These are phyloP conservation scores for Starmerella vitae DNA, from an alignment of 805 yeast genomes.

Conservation along the genomic window DNA sequence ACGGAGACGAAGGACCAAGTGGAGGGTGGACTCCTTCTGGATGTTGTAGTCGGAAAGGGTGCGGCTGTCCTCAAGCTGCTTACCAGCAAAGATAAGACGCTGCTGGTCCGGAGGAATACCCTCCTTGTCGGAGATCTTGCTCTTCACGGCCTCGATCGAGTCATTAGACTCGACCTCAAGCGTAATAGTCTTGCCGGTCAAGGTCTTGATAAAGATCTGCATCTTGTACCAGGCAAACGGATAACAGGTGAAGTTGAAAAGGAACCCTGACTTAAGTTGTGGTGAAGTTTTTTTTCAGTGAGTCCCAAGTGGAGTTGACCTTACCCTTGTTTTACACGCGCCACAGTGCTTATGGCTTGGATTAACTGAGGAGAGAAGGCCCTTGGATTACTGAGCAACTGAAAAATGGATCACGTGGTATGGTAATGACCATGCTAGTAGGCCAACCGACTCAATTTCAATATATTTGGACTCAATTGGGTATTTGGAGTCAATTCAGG, in stretches of 20 bases:
- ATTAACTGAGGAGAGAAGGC: too few relatives aligned
- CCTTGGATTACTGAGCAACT: too few relatives aligned
- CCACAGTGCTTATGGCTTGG: neutral
- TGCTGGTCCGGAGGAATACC: constrained; percentile 98
- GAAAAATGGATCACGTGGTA: too few relatives aligned
- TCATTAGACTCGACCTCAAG: constrained; percentile 96
- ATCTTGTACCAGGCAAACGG: constrained; percentile 17
- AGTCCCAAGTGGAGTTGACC: too few relatives aligned
- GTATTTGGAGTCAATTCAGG: too few relatives aligned
- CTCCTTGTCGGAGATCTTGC: constrained; percentile 94
- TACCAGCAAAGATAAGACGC: constrained; percentile 94
- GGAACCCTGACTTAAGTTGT: neutral
- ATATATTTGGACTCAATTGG: too few relatives aligned
- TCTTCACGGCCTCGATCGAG: constrained; percentile 92
- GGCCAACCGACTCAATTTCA: too few relatives aligned
- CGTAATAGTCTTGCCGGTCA: constrained; percentile 97
- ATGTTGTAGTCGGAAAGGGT: constrained; percentile 95
- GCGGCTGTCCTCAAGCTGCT: constrained; percentile 88
- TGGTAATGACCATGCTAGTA: too few relatives aligned
- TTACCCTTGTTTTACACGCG: too few relatives aligned
- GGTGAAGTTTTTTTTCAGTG: constrained; percentile 2
- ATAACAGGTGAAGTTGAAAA: neutral
- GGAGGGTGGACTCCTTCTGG: constrained; percentile 93
- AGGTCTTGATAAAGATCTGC: constrained; percentile 94
- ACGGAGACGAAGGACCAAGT: constrained; percentile 93